Evolutionary conservation across 2,329 filamentous ascomycete species (phyloP).

Genomic region (Ophiostoma sp.): DNA sequence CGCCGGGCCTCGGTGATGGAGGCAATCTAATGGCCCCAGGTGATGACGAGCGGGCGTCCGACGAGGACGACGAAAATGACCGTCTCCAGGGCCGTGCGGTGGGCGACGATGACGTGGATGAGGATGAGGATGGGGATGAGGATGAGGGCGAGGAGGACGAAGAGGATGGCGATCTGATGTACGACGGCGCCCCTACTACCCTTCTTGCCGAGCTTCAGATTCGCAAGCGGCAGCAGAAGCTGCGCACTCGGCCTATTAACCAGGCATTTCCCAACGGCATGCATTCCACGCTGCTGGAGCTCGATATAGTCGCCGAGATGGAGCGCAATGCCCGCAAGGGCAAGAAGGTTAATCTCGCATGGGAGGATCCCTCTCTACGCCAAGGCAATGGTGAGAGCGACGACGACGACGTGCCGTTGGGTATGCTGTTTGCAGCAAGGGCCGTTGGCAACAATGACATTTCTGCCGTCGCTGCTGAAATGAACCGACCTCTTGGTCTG

Average conservation of each 20-base stretch:
- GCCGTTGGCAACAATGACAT: constrained; percentile 45
- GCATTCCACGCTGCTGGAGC: constrained; percentile 81
- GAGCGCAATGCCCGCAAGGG: constrained; percentile 68
- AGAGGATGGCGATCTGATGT: constrained; percentile 46
- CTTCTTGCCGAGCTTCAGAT: constrained; percentile 87
- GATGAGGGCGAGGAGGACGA: constrained; percentile 43
- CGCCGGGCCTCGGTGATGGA: constrained; percentile 15
- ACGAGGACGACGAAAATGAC: constrained; percentile 34
- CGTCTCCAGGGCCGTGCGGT: constrained; percentile 35
- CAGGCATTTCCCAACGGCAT: constrained; percentile 66
- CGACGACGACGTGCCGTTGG: constrained; percentile 85
- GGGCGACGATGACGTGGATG: constrained; percentile 40
- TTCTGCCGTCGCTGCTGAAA: constrained; percentile 46
- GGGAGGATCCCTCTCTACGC: constrained; percentile 65
- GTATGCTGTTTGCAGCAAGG: constrained; percentile 65
- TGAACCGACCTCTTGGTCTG: constrained; percentile 63
- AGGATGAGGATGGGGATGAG: constrained; percentile 31
- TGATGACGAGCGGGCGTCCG: constrained; percentile 31
- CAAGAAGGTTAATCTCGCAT: constrained; percentile 79
- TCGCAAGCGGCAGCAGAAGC: constrained; percentile 81
- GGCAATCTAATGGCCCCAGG: constrained; percentile 21
- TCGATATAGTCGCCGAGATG: constrained; percentile 84
- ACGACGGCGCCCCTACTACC: constrained; percentile 74
- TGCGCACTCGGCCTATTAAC: constrained; percentile 64
- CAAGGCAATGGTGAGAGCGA: constrained; percentile 52